Conservation (phyloP, 2,329 filamentous ascomycete genomes). For the Penicillium verrucosum region DNA sequence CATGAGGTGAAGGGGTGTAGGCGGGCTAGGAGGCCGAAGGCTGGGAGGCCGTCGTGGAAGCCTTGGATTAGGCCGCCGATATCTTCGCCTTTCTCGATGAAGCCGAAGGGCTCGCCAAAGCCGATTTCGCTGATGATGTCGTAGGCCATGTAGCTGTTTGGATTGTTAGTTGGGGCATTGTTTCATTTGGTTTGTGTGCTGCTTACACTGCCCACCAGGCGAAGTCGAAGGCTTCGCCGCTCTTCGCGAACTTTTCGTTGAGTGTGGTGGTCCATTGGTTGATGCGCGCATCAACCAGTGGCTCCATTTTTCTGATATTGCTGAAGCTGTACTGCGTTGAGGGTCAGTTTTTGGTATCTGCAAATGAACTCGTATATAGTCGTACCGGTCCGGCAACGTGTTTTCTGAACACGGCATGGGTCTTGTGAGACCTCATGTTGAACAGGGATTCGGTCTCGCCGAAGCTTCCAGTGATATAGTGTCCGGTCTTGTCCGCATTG, state of each 20-base stretch:
- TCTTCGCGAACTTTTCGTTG: conserved; percentile 45
- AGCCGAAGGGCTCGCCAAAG: conserved; percentile 56
- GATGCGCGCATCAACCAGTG: conserved; percentile 53
- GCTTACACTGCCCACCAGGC: conserved; percentile 52
- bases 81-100: conserved; percentile 52
- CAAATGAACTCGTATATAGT: neutral
- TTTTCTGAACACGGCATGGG: conserved; percentile 54
- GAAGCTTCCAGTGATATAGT: conserved; percentile 59
- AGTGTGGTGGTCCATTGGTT: conserved; percentile 51
- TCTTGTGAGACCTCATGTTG: conserved; percentile 54
- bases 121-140: conserved; percentile 57
- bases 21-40: conserved; percentile 52
- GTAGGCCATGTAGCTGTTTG: conserved; percentile 51
- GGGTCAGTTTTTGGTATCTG: conserved; percentile 1
- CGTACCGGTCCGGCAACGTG: conserved; percentile 50
- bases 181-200: neutral
- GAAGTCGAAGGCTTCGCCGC: conserved; percentile 52
- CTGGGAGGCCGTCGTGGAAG: conserved; percentile 52
- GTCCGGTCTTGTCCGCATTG: conserved; percentile 55
- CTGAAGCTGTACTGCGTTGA: conserved; percentile 49
- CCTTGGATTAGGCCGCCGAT: conserved; percentile 54
- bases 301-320: conserved; percentile 59
- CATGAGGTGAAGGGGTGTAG: conserved; percentile 55
- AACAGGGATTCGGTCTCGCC: conserved; percentile 56
- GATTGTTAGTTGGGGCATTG: neutral